Conservation (phyloP, 345 rosid species). For the Lepidium africanum region DNA sequence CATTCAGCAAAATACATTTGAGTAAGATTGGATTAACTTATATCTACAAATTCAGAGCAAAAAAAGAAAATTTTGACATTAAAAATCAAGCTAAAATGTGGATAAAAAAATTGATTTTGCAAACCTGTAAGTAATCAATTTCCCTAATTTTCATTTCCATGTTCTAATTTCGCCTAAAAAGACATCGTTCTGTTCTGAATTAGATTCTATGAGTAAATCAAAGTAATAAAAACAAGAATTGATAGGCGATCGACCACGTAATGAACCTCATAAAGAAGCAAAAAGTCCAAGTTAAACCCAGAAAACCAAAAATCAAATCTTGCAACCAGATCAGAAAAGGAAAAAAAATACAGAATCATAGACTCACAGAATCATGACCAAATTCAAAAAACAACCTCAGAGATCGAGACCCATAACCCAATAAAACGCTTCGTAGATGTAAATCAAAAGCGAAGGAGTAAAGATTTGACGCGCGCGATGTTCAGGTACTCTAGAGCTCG, state of each 20-base stretch:
- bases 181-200: background rate
- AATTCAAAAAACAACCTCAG: background rate
- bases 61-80: background rate
- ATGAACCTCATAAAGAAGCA: background rate
- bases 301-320: background rate
- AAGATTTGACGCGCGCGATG: background rate
- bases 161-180: background rate
- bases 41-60: background rate
- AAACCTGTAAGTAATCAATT: background rate
- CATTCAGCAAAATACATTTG: background rate
- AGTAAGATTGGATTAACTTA: background rate
- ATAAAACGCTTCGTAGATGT: background rate
- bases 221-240: background rate
- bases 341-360: no score
- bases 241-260: background rate
- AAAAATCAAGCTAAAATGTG: background rate
- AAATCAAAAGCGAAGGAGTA: background rate
- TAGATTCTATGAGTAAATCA: background rate
- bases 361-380: background rate
- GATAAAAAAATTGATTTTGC: background rate
- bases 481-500: conserved; percentile 7
- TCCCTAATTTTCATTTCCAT: background rate
- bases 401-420: conserved; percentile 2
- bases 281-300: background rate
- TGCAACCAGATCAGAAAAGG: background rate